phyloP scores from a whole-genome alignment of 2,329 filamentous ascomycete species.

The Trichoderma cornu-damae region DNA sequence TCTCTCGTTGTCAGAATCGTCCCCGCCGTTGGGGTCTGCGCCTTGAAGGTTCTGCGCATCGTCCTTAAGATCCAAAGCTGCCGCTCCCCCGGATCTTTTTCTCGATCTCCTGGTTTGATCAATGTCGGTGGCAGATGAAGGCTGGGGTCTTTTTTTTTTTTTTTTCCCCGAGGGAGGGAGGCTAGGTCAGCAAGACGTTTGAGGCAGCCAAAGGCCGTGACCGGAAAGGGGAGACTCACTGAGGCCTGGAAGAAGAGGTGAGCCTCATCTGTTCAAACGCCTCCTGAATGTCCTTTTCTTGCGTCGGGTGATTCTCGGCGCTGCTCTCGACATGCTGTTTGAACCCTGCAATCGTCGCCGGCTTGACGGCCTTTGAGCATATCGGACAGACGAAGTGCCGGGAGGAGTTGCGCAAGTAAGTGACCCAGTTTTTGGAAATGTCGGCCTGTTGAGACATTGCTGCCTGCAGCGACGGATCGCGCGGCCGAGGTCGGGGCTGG shows the following conservation, averaged over 20 bases:
- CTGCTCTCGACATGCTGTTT: conserved; percentile 25
- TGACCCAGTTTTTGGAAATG: conserved; percentile 23
- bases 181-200: neutral
- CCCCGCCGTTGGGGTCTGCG: neutral
- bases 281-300: conserved; percentile 26
- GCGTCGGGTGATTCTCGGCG: conserved; percentile 21
- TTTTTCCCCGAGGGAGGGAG: no score
- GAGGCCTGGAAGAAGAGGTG: neutral
- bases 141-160: conserved; percentile 3
- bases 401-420: conserved; percentile 24
- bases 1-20: conserved; percentile 19
- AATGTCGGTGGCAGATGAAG: neutral
- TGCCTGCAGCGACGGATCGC: neutral
- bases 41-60: neutral
- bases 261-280: conserved; percentile 24
- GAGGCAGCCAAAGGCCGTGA: neutral
- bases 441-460: neutral
- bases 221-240: conserved; percentile 3
- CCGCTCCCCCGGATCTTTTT: neutral
- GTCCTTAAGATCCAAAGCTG: neutral
- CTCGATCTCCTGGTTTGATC: neutral
- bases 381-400: conserved; percentile 25
- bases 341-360: conserved; percentile 26
- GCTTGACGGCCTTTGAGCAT: conserved; percentile 26
- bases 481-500: no score